Evolutionary conservation across 2,329 filamentous ascomycete genomes (phyloP).

Genomic region (Chaetomium sp.): DNA sequence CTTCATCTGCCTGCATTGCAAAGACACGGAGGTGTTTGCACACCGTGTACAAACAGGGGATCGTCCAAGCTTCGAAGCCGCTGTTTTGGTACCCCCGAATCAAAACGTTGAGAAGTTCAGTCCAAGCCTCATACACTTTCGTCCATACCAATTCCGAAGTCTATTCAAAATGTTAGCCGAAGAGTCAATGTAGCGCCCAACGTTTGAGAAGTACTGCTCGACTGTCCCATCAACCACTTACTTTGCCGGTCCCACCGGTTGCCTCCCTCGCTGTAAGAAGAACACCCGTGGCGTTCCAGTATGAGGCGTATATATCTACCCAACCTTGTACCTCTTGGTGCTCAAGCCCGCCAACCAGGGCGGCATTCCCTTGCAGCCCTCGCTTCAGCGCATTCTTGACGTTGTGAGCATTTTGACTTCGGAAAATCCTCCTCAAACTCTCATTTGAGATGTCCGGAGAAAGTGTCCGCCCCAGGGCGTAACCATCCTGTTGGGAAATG

Average conservation of each 20-base stretch:
- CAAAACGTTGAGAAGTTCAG: slow-evolving; percentile 69
- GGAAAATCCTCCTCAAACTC: slow-evolving; percentile 63
- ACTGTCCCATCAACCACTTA: slow-evolving; percentile 16
- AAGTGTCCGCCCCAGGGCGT: slow-evolving; percentile 66
- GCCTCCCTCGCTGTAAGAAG: slow-evolving; percentile 61
- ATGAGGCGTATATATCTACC: slow-evolving; percentile 75
- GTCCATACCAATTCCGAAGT: slow-evolving; percentile 55
- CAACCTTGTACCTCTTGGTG: slow-evolving; percentile 70
- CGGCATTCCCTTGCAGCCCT: slow-evolving; percentile 58
- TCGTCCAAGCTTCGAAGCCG: slow-evolving; percentile 81
- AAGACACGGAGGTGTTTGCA: slow-evolving; percentile 83
- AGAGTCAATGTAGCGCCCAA: too few species aligned
- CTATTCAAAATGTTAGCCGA: slow-evolving; percentile 1
- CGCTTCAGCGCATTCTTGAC: slow-evolving; percentile 65
- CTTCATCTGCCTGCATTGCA: slow-evolving; percentile 83
- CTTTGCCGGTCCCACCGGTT: slow-evolving; percentile 32
- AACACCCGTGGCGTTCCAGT: slow-evolving; percentile 76
- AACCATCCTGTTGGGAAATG: slow-evolving; percentile 59
- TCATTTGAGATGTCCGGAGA: slow-evolving; percentile 61
- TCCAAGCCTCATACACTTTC: slow-evolving; percentile 85
- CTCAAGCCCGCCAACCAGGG: slow-evolving; percentile 47
- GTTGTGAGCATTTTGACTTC: slow-evolving; percentile 60
- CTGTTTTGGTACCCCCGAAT: slow-evolving; percentile 73
- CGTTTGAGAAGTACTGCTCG: background rate
- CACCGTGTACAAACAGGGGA: slow-evolving; percentile 81